A percentile compares a stretch with the other conserved stretches of the same genome.
These are phyloP conservation scores for Cordyceps cateniannulata DNA, from an alignment of 2,329 filamentous ascomycete genomes.

Conservation along the genomic window DNA sequence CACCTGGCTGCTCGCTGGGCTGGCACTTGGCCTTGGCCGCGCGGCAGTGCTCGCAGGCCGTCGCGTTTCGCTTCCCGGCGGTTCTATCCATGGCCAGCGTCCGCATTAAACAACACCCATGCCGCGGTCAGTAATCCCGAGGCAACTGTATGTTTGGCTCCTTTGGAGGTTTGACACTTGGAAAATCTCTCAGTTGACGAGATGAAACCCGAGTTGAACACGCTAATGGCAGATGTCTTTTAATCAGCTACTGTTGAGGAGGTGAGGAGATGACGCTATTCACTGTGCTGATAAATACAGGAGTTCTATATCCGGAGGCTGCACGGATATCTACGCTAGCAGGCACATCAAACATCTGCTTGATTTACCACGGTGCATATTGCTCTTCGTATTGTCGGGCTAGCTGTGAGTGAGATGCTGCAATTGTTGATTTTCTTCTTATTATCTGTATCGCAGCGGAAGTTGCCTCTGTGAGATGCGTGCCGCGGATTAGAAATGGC, in stretches of 20 bases:
- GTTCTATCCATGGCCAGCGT: background rate
- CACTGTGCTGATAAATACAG: background rate
- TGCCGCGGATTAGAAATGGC: no score
- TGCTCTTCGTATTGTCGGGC: no score
- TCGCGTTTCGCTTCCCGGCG: slow-evolving; percentile 3
- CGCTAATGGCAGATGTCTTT: background rate
- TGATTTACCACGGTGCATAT: no score
- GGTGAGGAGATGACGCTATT: background rate
- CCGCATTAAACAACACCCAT: background rate
- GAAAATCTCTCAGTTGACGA: background rate
- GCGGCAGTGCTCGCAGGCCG: slow-evolving; percentile 13
- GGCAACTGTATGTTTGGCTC: background rate
- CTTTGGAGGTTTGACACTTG: background rate
- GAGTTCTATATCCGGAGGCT: background rate
- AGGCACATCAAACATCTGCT: background rate
- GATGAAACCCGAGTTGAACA: background rate
- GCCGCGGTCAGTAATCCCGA: background rate
- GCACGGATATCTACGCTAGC: background rate
- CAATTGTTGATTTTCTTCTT: no score
- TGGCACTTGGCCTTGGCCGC: slow-evolving; percentile 12
- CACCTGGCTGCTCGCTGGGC: slow-evolving; percentile 12
- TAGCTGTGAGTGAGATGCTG: no score
- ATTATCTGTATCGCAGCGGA: no score
- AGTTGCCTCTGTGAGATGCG: no score
- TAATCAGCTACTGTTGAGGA: background rate